A percentile compares a stretch with the other conserved stretches of the same genome.
Conservation (phyloP, 345 rosid genomes). For the Eucalyptus erythrocorys region DNA sequence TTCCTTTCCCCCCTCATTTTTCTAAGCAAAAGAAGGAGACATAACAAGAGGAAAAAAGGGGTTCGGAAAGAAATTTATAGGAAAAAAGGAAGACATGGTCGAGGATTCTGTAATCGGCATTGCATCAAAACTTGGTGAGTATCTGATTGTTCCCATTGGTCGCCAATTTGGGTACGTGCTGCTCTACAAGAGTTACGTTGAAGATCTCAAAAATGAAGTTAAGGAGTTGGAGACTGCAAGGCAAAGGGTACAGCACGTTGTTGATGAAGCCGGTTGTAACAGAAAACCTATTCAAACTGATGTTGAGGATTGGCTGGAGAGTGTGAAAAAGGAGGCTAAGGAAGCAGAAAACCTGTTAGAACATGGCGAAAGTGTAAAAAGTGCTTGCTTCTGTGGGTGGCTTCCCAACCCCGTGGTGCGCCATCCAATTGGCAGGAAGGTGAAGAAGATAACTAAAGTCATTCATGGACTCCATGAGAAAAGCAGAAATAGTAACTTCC, state of each 20-base stretch:
- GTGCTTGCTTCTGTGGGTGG: not conserved
- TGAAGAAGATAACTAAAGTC: not conserved
- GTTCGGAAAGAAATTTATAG: not conserved
- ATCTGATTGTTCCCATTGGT: not conserved
- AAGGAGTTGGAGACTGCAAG: not conserved
- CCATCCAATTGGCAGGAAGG: not conserved
- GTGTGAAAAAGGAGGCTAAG: not conserved
- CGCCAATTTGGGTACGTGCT: not conserved
- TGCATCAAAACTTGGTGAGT: not conserved
- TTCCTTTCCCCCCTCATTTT: no score
- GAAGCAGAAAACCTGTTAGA: not conserved
- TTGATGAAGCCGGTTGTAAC: not conserved
- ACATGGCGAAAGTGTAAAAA: not conserved
- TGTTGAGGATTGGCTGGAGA: not conserved
- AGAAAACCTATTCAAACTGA: not conserved
- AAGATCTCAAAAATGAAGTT: not conserved
- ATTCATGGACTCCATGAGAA: not conserved
- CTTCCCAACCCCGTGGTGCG: not conserved
- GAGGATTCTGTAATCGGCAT: no score
- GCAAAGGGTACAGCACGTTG: not conserved
- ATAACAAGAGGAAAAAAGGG: no score
- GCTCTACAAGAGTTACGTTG: not conserved
- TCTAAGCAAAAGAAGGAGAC: no score
- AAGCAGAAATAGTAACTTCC: fast-evolving
- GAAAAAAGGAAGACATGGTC: no score